Evolutionary conservation across 2,329 filamentous ascomycete genomes (phyloP), one percentile per base, ranked within the genome.

Genomic region (Calonectria leucothoes): DNA sequence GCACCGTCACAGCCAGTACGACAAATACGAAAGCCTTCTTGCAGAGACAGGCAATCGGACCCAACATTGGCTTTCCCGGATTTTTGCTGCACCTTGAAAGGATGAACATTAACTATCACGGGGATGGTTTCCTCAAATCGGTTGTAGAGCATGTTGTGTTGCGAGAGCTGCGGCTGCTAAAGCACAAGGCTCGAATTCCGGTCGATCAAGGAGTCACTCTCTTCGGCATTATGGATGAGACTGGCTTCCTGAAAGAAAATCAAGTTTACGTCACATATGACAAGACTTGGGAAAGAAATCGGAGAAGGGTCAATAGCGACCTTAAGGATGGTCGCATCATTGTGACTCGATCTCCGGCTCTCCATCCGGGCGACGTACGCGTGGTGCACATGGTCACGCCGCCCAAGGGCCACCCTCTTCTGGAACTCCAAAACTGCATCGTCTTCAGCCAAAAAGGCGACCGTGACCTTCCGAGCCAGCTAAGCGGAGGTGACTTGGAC

Each of bases 171-270:
- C 90, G 94, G 4, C 87, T 94, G 33, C 85, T 98, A 45, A 98
- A 97, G 81, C 92, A 97, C 83, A 93, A 93, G 68, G 91, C 94
- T 0, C 91, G 94, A 1, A 97, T 97, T 39, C 92, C 91, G 0
- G 89, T 98, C 0, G 83, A 89, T 0, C 82, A 92, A 20, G 95
- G 94, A 0, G 89, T 93, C n/a, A 95, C 94, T 0, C 87, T 97
- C 0, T 95, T 95, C 77, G 95, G 95, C 0, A 88, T 97, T 65
- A 94, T 97, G 91, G 95, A 98, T 74, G 95, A 97, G 82, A 95
- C 94, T 0, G 91, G 90, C 0, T 90, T 88, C 42, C 86, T 98
- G 0, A 76, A 88, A 12, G 92, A 94, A 79, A 89, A 90, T 1
- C 87, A 97, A 75, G 89, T 96, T 0, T 96, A 92, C 77, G 89